Percentiles rank a stretch among this genome's conserved stretches.
phyloP scores from a whole-genome alignment of 192 early-diverging fungal species.

The Backusella tarrabulga region DNA sequence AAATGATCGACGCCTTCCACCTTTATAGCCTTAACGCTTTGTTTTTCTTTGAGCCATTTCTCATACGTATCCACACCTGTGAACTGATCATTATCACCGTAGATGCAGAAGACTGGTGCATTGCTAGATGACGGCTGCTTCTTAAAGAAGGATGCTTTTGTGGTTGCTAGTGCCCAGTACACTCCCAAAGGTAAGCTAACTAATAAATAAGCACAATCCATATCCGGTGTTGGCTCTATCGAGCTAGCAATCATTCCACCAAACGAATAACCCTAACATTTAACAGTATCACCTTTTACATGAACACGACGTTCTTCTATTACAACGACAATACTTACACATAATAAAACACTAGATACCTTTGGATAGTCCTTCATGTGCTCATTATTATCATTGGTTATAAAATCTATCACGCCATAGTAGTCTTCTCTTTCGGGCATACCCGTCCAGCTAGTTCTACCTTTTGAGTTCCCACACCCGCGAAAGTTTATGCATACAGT shows the following conservation, averaged over 20 bases:
- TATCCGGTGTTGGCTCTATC: neutral
- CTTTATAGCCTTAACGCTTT: neutral
- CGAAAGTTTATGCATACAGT: constrained; percentile 20
- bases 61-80: constrained; percentile 6
- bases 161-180: constrained; percentile 18
- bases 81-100: constrained; percentile 26
- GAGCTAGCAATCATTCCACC: constrained; percentile 26
- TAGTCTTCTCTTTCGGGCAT: constrained; percentile 30
- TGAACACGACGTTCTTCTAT: neutral
- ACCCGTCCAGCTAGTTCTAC: constrained; percentile 28
- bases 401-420: constrained; percentile 9
- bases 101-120: constrained; percentile 6
- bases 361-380: constrained; percentile 1
- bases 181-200: constrained; percentile 26
- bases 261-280: constrained; percentile 26
- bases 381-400: neutral
- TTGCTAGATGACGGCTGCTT: neutral
- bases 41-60: constrained; percentile 11
- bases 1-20: constrained; percentile 25
- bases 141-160: constrained; percentile 11
- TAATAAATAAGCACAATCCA: constrained; percentile 18
- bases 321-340: constrained; percentile 4
- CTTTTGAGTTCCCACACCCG: constrained; percentile 19
- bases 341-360: constrained; percentile 9
- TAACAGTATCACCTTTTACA: neutral